Percentiles rank a stretch among this genome's conserved stretches.
Conservation (phyloP, 345 rosid genomes). For the Arabis alpina region DNA sequence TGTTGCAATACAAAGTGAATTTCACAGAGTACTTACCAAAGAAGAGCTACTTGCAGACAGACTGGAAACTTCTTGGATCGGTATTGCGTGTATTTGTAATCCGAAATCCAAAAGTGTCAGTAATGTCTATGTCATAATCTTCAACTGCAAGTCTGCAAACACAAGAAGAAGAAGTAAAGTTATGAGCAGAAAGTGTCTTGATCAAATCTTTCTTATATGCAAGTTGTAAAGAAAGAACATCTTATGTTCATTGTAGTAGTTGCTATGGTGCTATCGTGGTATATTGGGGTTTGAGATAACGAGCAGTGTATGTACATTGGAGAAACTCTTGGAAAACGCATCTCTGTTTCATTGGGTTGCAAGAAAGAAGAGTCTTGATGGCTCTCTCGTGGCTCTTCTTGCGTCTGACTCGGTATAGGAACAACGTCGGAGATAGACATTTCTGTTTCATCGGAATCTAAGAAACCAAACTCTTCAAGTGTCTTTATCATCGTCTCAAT, state of each 20-base stretch:
- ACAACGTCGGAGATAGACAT: neutral
- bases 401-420: neutral
- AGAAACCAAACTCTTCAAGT: no score
- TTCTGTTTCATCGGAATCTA: neutral
- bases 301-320: neutral
- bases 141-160: conserved; percentile 1
- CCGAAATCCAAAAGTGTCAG: no score
- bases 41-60: no score
- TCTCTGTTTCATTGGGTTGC: neutral
- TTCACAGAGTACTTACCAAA: neutral
- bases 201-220: no score
- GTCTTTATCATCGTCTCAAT: no score
- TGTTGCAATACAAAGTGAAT: neutral
- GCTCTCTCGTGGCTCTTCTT: neutral
- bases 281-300: neutral
- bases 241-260: no score
- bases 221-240: no score
- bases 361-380: neutral
- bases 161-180: conserved; percentile 4
- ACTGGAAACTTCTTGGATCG: no score
- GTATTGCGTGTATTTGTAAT: no score
- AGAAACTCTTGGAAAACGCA: no score
- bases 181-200: neutral
- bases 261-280: neutral
- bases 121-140: no score